phyloP scores from a whole-genome alignment of 164 flowering plant genomes.

The Aristolochia californica region DNA sequence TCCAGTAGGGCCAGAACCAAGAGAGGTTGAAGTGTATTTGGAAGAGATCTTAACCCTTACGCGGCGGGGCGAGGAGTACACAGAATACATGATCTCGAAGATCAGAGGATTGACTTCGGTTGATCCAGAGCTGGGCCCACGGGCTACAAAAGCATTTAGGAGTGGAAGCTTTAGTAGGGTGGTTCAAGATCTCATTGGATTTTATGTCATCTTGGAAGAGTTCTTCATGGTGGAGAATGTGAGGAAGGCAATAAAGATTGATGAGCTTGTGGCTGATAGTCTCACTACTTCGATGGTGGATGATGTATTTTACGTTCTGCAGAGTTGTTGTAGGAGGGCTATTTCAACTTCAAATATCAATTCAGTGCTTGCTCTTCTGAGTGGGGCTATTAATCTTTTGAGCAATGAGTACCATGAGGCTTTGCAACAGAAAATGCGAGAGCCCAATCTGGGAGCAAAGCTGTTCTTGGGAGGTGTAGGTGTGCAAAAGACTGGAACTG shows the following conservation, averaged over 20 bases:
- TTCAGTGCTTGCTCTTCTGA: conserved; percentile 69
- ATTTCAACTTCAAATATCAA: conserved; percentile 85
- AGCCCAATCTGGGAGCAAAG: conserved; percentile 73
- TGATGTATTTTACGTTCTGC: conserved; percentile 90
- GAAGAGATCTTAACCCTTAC: conserved; percentile 73
- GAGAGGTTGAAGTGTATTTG: conserved; percentile 73
- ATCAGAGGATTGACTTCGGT: conserved; percentile 66
- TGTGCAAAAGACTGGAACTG: conserved; percentile 78
- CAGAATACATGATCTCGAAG: conserved; percentile 78
- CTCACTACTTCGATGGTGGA: conserved; percentile 96
- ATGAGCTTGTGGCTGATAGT: conserved; percentile 79
- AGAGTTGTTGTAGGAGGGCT: conserved; percentile 84
- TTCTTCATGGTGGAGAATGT: conserved; percentile 96
- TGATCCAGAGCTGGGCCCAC: conserved; percentile 68
- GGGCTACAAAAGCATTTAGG: conserved; percentile 77
- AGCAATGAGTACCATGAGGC: conserved; percentile 86
- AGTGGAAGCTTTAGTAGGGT: conserved; percentile 71
- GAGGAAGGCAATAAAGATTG: conserved; percentile 84
- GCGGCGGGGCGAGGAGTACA: conserved; percentile 83
- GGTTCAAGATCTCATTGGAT: conserved; percentile 79
- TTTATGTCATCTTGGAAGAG: conserved; percentile 82
- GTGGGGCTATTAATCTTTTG: conserved; percentile 65
- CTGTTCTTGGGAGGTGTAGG: conserved; percentile 83
- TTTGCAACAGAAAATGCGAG: conserved; percentile 75
- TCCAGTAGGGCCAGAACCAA: conserved; percentile 81